Evolutionary conservation across 208 protist genomes (phyloP), one percentile per base, ranked within the genome.

Genomic region (Trypanosoma lewisi): DNA sequence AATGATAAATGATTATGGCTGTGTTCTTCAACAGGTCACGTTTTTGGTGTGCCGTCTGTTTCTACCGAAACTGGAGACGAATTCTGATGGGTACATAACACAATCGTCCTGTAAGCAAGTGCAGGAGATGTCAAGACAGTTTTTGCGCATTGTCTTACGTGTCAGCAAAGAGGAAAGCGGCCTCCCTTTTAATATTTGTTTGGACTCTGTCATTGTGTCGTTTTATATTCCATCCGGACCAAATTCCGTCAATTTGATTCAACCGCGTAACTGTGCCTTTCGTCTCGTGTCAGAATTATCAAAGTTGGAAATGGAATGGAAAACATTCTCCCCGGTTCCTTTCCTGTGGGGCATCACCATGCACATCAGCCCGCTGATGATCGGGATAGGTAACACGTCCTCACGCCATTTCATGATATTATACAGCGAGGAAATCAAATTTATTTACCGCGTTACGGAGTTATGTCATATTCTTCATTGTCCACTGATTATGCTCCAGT

Each of bases 1-100:
- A 30, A 42, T 41, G 30, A 14, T 56, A 31, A 63, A 31, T 53
- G 53, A 63, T 21, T 41, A 42, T 36, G 45, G 55, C 23, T 63
- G 8, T 33, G 23, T 28, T 36, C 6, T 59, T 41, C 75, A 69
- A 21, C 63, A 63, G 39, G 64, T 76, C 21, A 66, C 68, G 7
- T 75, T 75, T 63, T 28, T 80, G 11, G 63, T 80, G 16, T 80
- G 75, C 41, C 61, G 64, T 28, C 50, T 80, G 16, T 80, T 80
- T 73, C 51, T 76, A 47, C 69, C 63, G 0, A 52, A 55, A 33
- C 19, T 67, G 23, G 51, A 64, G 2, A 49, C 48, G 1, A n/a
- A 37, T 16, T 12, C 47, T 2, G 34, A 66, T 19, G 63, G 41
- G 9, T 53, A 23, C 25, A 31, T 36, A 42, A 60, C 23, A 42